Conservation (phyloP, 2,329 filamentous ascomycete species). For the Lachnellula suecica region DNA sequence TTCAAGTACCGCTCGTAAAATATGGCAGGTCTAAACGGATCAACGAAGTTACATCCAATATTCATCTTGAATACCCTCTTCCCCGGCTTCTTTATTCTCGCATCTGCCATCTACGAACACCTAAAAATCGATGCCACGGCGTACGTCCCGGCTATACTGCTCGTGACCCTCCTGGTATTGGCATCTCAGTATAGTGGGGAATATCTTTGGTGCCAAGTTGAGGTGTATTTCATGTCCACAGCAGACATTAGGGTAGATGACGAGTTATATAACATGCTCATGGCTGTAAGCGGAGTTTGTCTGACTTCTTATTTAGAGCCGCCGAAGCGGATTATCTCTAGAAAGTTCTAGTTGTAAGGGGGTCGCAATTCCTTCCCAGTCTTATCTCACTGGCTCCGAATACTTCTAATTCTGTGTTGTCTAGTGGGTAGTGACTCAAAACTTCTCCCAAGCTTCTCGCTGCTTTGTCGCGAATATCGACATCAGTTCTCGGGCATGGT, state of each 20-base stretch:
- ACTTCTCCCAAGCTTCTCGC: slow-evolving; percentile 55
- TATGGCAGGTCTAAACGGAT: not conserved
- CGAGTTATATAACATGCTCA: slow-evolving; percentile 58
- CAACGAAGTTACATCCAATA: not conserved
- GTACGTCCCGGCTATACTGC: slow-evolving; percentile 56
- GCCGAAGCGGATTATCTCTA: not conserved
- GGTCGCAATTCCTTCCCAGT: not conserved
- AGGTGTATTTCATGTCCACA: slow-evolving; percentile 57
- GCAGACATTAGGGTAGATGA: slow-evolving; percentile 66
- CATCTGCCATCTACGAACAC: slow-evolving; percentile 50
- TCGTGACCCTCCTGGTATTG: slow-evolving; percentile 46
- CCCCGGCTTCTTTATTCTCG: slow-evolving; percentile 59
- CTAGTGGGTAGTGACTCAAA: slow-evolving; percentile 62
- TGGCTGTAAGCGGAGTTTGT: slow-evolving; percentile 1
- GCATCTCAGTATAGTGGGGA: slow-evolving; percentile 51
- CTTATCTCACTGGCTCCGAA: not conserved
- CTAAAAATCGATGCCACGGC: slow-evolving; percentile 58
- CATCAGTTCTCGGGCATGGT: slow-evolving; percentile 51
- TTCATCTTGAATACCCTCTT: slow-evolving; percentile 60
- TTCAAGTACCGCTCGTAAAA: not conserved
- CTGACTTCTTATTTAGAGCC: not conserved
- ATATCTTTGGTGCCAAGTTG: slow-evolving; percentile 45
- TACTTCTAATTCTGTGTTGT: slow-evolving; percentile 59
- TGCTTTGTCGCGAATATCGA: slow-evolving; percentile 63
- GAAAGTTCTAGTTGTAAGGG: not conserved